Evolutionary conservation across 441 rosid species (phyloP), one percentile per base, ranked within the genome.

Genomic region (Breynia disticha): DNA sequence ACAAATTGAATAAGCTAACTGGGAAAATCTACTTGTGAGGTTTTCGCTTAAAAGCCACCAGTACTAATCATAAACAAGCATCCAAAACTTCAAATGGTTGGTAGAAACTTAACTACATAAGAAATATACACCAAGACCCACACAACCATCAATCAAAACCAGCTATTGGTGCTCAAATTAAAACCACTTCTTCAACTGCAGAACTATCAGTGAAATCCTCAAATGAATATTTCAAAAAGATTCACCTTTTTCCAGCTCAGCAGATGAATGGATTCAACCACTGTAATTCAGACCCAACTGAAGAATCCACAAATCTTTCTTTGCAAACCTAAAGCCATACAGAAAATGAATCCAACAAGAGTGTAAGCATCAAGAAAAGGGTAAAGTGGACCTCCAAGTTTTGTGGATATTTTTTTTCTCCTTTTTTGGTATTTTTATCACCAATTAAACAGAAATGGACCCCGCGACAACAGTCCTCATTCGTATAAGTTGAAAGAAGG

Each of bases 291-390:
- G 57, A 61, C 50, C 61, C 60, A 64, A 55, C 21, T 46, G 48
- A 42, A 45, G 50, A 51, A 66, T 49, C 64, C 68, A 45, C 18
- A 56, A 21, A 50, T 12, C 12, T 37, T 60, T 46, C 5, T 24
- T 19, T 50, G 39, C 46, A 16, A 21, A 48, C 16, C 32, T 46
- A 19, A 32, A 24, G 48, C 63, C 46, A 54, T 61, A 62, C 53
- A 41, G 11, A 19, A 56, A 28, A 28, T 28, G 1, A 28, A 28
- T 0, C 35, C 35, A 28, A 28, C 35, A 28, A 4, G 35, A 28
- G 5, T 28, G 35, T 28, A 28, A 28, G 35, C 35, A 28, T 28
- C 35, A 28, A 28, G 35, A 28, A 28, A 28, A 28, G 8, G 35
- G 35, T 28, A 1, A 28, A 28, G 35, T 5, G 35, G 35, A 28